A percentile compares a stretch with the other conserved stretches of the same genome.
phyloP scores from a whole-genome alignment of 306 rosid species.

The Hippophae rhamnoides region DNA sequence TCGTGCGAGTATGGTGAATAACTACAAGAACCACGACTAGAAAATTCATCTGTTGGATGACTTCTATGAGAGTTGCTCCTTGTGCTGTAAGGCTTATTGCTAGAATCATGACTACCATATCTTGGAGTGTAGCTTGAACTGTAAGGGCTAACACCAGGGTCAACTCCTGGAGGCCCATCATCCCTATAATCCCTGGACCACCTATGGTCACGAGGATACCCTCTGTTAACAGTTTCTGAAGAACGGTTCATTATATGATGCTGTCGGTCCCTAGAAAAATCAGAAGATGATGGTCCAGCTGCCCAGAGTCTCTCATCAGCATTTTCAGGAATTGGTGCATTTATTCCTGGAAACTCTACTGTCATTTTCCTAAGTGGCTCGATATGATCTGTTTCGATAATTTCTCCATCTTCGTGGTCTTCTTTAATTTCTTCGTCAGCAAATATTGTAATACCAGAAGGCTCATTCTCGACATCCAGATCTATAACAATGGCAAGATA shows the following conservation, averaged over 20 bases:
- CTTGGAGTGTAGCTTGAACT: conserved; percentile 48
- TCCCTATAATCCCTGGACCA: conserved; percentile 48
- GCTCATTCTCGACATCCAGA: conserved; percentile 73
- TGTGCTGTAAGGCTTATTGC: conserved; percentile 16
- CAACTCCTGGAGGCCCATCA: conserved; percentile 78
- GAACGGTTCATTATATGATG: conserved; percentile 36
- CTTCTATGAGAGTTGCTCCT: conserved; percentile 26
- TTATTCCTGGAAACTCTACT: conserved; percentile 74
- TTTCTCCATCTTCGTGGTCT: conserved; percentile 94
- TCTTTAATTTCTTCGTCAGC: conserved; percentile 41
- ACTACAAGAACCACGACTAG: conserved; percentile 20
- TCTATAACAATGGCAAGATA: conserved; percentile 31
- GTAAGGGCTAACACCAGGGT: conserved; percentile 39
- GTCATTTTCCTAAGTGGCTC: conserved; percentile 48
- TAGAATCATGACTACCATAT: conserved; percentile 37
- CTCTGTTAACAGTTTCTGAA: conserved; percentile 45
- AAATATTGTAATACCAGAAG: conserved; percentile 79
- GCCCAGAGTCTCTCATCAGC: conserved; percentile 73
- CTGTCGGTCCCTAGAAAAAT: conserved; percentile 39
- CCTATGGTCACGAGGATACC: conserved; percentile 49
- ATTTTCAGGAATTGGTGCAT: conserved; percentile 79
- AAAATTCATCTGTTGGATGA: conserved; percentile 31
- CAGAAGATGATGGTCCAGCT: conserved; percentile 33
- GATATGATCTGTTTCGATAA: conserved; percentile 36
- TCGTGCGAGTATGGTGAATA: conserved; percentile 31